Percentiles rank a stretch among this genome's conserved stretches.
These are phyloP conservation scores for Cercospora beticola DNA, from an alignment of 2,329 filamentous ascomycete species.

Conservation along the genomic window DNA sequence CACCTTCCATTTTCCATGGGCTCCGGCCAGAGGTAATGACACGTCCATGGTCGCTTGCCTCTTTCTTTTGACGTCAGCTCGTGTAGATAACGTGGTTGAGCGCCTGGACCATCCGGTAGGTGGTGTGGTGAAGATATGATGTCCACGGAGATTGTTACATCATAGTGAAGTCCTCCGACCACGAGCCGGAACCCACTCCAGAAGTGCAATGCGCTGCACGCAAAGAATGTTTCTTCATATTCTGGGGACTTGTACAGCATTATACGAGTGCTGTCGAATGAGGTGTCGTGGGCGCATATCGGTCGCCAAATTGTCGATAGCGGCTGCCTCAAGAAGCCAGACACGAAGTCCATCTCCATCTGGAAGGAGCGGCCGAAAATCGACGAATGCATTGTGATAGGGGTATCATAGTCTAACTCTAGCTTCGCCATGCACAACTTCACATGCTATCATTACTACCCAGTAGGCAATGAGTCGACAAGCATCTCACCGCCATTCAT, in stretches of 20 bases:
- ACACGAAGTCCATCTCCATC: not conserved
- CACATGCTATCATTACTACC: slow-evolving; percentile 22
- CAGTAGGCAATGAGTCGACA: slow-evolving; percentile 29
- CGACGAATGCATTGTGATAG: not conserved
- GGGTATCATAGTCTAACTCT: slow-evolving; percentile 7
- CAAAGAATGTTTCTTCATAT: not conserved
- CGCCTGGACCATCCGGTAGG: not conserved
- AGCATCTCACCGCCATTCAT: slow-evolving; percentile 33
- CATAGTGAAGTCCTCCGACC: not conserved
- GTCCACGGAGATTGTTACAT: not conserved
- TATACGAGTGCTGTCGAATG: no score
- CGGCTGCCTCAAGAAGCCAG: no score
- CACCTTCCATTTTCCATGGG: not conserved
- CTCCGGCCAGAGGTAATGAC: not conserved
- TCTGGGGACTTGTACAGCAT: no score
- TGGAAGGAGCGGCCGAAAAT: not conserved
- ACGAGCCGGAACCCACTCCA: not conserved
- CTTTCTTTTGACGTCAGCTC: not conserved
- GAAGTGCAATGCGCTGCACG: not conserved
- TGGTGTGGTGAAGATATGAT: not conserved
- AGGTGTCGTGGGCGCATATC: no score
- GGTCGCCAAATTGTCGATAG: no score
- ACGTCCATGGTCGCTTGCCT: not conserved
- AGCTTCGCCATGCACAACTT: not conserved
- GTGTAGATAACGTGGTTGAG: not conserved